phyloP scores from a whole-genome alignment of 2,329 filamentous ascomycete genomes.

The Claviceps pusilla region DNA sequence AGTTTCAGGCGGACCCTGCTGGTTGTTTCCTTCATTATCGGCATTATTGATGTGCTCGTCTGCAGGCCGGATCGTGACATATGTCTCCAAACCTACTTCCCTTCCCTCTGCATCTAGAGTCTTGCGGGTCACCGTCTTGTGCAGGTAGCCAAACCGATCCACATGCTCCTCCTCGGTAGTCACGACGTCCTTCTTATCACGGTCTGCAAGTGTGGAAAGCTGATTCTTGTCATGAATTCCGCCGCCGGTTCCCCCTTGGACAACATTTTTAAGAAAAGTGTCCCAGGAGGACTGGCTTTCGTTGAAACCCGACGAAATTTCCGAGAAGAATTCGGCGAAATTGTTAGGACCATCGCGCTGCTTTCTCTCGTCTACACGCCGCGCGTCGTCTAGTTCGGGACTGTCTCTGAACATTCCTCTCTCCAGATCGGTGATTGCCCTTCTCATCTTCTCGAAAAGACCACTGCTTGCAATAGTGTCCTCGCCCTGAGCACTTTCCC shows the following conservation, averaged over 20 bases:
- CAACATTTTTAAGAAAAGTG: conserved; percentile 22
- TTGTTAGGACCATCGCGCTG: conserved; percentile 14
- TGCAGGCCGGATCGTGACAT: conserved; percentile 18
- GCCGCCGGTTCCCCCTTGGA: conserved; percentile 8
- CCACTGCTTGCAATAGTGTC: conserved; percentile 4
- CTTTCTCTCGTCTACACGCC: background rate
- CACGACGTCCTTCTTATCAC: conserved; percentile 19
- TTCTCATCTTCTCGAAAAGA: conserved; percentile 6
- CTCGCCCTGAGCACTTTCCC: conserved; percentile 10
- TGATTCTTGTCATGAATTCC: conserved; percentile 5
- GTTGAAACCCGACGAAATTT: conserved; percentile 22
- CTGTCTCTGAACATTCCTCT: conserved; percentile 3
- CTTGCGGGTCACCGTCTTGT: conserved; percentile 25
- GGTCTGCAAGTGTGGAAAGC: conserved; percentile 4
- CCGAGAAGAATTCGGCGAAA: conserved; percentile 28
- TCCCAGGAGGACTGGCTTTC: conserved; percentile 25
- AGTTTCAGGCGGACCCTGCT: background rate
- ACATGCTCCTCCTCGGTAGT: conserved; percentile 25
- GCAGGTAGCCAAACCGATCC: conserved; percentile 27
- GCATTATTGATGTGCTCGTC: conserved; percentile 9
- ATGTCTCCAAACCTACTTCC: conserved; percentile 24
- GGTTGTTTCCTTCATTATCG: background rate
- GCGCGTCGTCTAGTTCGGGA: background rate
- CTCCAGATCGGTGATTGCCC: conserved; percentile 3
- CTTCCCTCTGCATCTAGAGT: conserved; percentile 26